Conservation (phyloP, 2,329 filamentous ascomycete species). For the Phoma herbarum region DNA sequence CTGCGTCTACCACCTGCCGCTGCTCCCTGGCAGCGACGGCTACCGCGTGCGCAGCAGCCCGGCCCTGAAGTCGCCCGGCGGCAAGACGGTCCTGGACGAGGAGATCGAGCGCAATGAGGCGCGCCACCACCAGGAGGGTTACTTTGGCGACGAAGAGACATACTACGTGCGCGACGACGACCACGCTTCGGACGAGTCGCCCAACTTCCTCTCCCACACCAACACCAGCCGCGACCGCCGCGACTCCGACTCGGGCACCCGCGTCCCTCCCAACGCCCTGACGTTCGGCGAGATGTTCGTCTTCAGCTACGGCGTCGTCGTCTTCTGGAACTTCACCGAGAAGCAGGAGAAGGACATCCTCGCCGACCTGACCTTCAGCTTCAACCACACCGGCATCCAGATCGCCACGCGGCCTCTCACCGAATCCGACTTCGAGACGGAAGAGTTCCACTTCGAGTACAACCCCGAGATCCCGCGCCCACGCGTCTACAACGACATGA, state of each 20-base stretch:
- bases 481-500: slow-evolving; percentile 99
- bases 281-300: slow-evolving; percentile 95
- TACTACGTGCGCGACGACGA: slow-evolving; percentile 57
- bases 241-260: slow-evolving; percentile 45
- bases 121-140: slow-evolving; percentile 89
- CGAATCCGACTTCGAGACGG: slow-evolving; percentile 93
- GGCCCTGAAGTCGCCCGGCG: slow-evolving; percentile 89
- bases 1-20: slow-evolving; percentile 89
- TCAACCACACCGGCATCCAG: slow-evolving; percentile 69
- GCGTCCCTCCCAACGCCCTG: slow-evolving; percentile 74
- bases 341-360: slow-evolving; percentile 95
- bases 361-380: slow-evolving; percentile 90
- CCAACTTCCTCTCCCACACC: slow-evolving; percentile 19
- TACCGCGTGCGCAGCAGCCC: slow-evolving; percentile 90
- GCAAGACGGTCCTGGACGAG: slow-evolving; percentile 90
- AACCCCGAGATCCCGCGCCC: slow-evolving; percentile 85
- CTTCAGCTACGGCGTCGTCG: slow-evolving; percentile 95
- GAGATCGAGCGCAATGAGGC: slow-evolving; percentile 95
- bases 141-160: slow-evolving; percentile 76
- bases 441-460: slow-evolving; percentile 99
- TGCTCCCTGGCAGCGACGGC: slow-evolving; percentile 85
- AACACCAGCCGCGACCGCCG: slow-evolving; percentile 25
- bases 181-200: slow-evolving; percentile 23
- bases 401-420: slow-evolving; percentile 82
- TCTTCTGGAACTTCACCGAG: slow-evolving; percentile 99